Evolutionary conservation across 306 rosid genomes (phyloP), one percentile per base, ranked within the genome.

Genomic region (Sphenostylis stenocarpa): DNA sequence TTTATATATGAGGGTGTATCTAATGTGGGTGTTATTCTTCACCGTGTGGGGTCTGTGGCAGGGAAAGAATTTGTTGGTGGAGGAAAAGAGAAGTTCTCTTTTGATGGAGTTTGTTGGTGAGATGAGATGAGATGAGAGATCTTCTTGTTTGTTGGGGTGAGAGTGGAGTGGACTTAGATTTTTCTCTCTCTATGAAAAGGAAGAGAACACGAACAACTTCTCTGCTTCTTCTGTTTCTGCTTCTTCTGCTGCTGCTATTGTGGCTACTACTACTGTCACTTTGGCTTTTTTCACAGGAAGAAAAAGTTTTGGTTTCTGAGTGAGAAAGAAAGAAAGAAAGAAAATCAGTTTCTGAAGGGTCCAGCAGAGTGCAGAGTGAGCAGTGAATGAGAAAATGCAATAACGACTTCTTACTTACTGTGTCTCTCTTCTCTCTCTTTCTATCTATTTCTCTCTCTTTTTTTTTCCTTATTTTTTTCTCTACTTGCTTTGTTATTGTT

Each of bases 321-420:
- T 43, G 55, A 55, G 17, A 13, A 20, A 67, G 57, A 71, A 34
- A 61, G 57, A 71, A 34, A 61, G 77, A 58, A 65, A 56, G 24
- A 1, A 70, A 17, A 34, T 69, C 44, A 34, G 77, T 31, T 67
- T 72, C 74, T 72, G 84, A 53, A 66, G 79, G 77, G 75, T 67
- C 80, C 86, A 71, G 77, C 5, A 47, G 28, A 21, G 71, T 44
- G 84, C 84, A 78, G 84, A 62, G 78, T 23, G 23, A 67, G 24
- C 69, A 78, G 77, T 39, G 64, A 57, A 73, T 76, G 77, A 82
- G 55, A 72, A 85, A 67, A 76, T 78, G 83, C 75, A 87, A 84
- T 83, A 86, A 88, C 93, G 85, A 92, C 88, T 88, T 87, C 86
- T 85, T 75, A 57, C 65, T 57, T 57, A 13, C 38, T 86, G 76